Evolutionary conservation across 208 protist species (phyloP).

Genomic region (Histomonas meleagridis): DNA sequence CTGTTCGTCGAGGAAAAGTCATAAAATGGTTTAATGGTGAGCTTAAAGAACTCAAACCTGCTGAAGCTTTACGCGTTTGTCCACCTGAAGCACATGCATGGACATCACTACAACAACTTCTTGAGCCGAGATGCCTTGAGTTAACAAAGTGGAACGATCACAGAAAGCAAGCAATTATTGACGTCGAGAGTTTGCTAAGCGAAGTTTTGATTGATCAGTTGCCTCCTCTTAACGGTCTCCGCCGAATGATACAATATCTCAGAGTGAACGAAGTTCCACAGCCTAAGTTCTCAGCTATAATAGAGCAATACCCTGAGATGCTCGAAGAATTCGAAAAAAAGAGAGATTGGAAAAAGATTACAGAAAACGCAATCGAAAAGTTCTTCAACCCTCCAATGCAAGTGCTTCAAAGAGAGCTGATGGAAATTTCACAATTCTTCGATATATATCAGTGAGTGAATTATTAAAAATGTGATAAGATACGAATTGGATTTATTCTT

Average conservation of each 20-base stretch:
- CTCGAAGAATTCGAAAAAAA: background rate
- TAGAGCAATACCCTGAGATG: background rate
- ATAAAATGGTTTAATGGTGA: background rate
- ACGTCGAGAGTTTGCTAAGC: background rate
- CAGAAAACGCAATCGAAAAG: background rate
- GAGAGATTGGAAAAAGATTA: background rate
- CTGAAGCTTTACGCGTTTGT: background rate
- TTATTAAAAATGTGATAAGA: too few species aligned
- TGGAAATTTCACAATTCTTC: background rate
- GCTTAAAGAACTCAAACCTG: background rate
- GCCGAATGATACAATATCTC: background rate
- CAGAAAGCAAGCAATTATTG: background rate
- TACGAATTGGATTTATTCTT: too few species aligned
- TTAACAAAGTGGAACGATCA: background rate
- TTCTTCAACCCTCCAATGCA: background rate
- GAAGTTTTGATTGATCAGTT: slow-evolving; percentile 27
- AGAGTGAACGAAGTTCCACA: background rate
- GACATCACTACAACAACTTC: background rate
- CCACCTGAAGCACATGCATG: background rate
- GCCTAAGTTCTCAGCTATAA: background rate
- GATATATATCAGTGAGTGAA: background rate
- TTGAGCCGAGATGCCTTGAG: slow-evolving; percentile 24
- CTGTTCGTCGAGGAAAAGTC: background rate
- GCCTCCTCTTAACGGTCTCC: background rate
- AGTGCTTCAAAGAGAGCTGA: background rate